Percentiles rank a stretch among this genome's conserved stretches.
phyloP scores from a whole-genome alignment of 345 rosid genomes.

The Populus pruinosa region DNA sequence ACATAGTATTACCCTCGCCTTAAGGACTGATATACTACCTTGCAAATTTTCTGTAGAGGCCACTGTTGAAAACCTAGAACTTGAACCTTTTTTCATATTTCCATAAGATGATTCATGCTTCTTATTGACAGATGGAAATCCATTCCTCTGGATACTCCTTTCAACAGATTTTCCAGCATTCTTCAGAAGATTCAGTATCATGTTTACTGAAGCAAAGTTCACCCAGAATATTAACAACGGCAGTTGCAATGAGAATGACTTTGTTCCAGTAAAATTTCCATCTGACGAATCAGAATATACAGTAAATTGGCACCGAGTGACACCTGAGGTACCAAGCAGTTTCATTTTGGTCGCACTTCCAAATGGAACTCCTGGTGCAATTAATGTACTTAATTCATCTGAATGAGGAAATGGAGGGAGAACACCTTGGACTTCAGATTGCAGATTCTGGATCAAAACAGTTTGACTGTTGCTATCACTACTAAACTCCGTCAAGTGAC shows the following conservation, averaged over 20 bases:
- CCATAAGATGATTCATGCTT: conserved; percentile 25
- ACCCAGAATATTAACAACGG: conserved; percentile 73
- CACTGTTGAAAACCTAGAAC: conserved; percentile 20
- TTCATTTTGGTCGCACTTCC: conserved; percentile 47
- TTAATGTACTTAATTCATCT: conserved; percentile 29
- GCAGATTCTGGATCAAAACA: conserved; percentile 47
- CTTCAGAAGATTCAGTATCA: conserved; percentile 51
- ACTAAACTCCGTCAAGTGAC: conserved; percentile 8
- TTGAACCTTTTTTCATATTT: conserved; percentile 25
- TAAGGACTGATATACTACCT: conserved; percentile 53
- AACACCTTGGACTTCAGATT: conserved; percentile 51
- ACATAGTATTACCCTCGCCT: conserved; percentile 70
- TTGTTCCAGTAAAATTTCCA: conserved; percentile 35
- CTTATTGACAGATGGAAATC: conserved; percentile 13
- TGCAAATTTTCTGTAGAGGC: conserved; percentile 46
- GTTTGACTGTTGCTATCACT: conserved; percentile 26
- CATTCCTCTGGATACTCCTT: conserved; percentile 21
- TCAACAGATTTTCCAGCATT: conserved; percentile 43
- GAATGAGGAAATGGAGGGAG: conserved; percentile 55
- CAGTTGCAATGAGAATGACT: conserved; percentile 55
- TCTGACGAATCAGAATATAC: conserved; percentile 36
- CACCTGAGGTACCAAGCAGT: conserved; percentile 61
- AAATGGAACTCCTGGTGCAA: conserved; percentile 35
- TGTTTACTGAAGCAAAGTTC: conserved; percentile 48
- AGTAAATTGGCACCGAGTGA: conserved; percentile 39